Conservation (phyloP, 164 flowering plant genomes). For the Kingdonia uniflora region DNA sequence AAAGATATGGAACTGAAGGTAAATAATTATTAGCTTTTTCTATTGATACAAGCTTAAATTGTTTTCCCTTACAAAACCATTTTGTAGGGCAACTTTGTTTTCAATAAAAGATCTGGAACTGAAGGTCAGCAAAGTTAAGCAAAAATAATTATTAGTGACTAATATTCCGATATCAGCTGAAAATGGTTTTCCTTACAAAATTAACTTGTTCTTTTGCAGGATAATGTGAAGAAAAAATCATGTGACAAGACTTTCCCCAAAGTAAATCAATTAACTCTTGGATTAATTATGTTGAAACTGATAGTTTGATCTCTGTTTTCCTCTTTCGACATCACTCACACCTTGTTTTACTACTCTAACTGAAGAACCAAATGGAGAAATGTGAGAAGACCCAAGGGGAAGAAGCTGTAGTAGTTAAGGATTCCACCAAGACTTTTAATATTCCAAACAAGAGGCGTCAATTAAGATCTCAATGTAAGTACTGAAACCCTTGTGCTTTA, state of each 20-base stretch:
- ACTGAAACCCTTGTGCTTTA: not conserved
- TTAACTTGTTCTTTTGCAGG: constrained; percentile 14
- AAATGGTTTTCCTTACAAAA: not conserved
- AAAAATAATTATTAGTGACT: too few species aligned
- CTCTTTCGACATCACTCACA: not conserved
- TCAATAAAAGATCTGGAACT: too few species aligned
- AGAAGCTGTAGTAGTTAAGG: constrained; percentile 8
- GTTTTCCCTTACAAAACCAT: too few species aligned
- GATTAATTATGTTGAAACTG: not conserved
- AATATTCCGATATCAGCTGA: not conserved
- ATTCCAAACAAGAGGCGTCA: constrained; percentile 25
- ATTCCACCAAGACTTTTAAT: constrained; percentile 14
- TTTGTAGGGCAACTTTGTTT: too few species aligned
- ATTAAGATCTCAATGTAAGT: constrained; percentile 43
- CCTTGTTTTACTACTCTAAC: constrained; percentile 4
- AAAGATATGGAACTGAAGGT: constrained; percentile 44
- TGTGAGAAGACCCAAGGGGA: constrained; percentile 15
- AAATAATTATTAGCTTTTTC: too few species aligned
- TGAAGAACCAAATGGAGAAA: constrained; percentile 14
- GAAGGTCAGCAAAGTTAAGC: too few species aligned
- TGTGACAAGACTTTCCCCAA: constrained; percentile 12
- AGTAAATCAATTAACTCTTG: constrained; percentile 3
- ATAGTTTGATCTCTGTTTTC: not conserved
- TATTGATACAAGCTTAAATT: too few species aligned
- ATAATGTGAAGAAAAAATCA: constrained; percentile 11